A percentile compares a stretch with the other conserved stretches of the same genome.
These are phyloP conservation scores for Tremella fuciformis DNA, from an alignment of 768 basidiomycete species.

Conservation along the genomic window DNA sequence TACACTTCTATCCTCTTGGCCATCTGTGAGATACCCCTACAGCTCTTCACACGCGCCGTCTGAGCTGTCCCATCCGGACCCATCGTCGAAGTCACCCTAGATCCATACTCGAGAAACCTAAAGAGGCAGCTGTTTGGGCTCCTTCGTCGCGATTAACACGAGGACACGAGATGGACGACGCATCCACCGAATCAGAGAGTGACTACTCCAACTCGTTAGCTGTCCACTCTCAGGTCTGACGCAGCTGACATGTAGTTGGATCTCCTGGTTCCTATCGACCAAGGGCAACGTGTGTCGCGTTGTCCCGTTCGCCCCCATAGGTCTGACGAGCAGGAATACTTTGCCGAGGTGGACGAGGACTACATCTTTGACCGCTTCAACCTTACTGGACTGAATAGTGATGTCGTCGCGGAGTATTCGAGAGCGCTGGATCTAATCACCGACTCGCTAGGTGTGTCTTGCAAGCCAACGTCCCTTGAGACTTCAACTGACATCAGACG, in stretches of 20 bases:
- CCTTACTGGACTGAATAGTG: constrained; percentile 89
- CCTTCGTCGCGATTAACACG: no score
- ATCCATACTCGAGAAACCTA: no score
- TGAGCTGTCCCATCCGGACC: no score
- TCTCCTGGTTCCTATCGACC: constrained; percentile 93
- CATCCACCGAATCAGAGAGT: constrained; percentile 76
- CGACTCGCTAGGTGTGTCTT: constrained; percentile 73
- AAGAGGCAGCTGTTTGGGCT: no score
- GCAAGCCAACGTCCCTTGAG: not conserved
- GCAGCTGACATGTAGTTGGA: constrained; percentile 64
- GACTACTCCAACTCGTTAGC: constrained; percentile 85
- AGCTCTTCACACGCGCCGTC: no score
- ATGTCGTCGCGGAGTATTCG: constrained; percentile 82
- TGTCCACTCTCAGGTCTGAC: not conserved
- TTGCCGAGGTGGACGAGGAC: constrained; percentile 95
- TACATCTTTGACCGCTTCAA: constrained; percentile 99
- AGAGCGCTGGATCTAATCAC: constrained; percentile 95
- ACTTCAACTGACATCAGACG: constrained; percentile 59
- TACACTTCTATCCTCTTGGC: not conserved
- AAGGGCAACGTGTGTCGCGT: constrained; percentile 68
- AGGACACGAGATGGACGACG: constrained; percentile 50
- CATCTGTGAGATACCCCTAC: no score
- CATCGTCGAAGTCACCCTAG: no score
- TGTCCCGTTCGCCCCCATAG: not conserved
- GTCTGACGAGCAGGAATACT: constrained; percentile 65